Conservation (phyloP, 768 basidiomycete genomes). For the Serendipita sp. region DNA sequence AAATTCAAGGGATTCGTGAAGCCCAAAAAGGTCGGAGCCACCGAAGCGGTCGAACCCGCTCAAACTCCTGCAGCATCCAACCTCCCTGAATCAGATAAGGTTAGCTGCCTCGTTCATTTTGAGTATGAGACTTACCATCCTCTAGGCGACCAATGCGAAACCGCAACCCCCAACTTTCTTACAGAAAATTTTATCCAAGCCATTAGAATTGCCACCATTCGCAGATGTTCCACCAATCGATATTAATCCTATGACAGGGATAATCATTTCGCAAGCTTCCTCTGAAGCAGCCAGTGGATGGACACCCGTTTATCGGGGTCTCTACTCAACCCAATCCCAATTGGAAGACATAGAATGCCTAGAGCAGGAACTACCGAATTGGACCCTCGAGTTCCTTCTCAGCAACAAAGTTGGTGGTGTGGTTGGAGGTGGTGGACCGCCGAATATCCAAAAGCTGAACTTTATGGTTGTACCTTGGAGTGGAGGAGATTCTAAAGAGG, state of each 20-base stretch:
- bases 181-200: constrained; percentile 19
- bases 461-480: constrained; percentile 76
- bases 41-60: constrained; percentile 10
- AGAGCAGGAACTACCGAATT: constrained; percentile 68
- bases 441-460: constrained; percentile 51
- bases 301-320: constrained; percentile 58
- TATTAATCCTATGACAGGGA: constrained; percentile 40
- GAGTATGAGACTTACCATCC: background rate
- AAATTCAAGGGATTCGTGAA: constrained; percentile 2
- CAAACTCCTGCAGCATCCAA: constrained; percentile 18
- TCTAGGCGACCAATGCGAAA: background rate
- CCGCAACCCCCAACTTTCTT: background rate
- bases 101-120: constrained; percentile 7
- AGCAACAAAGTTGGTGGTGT: constrained; percentile 38
- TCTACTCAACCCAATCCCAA: constrained; percentile 33
- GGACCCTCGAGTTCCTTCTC: constrained; percentile 79
- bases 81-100: constrained; percentile 19
- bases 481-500: constrained; percentile 36
- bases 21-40: constrained; percentile 7
- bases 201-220: constrained; percentile 43
- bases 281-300: constrained; percentile 36
- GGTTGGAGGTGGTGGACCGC: constrained; percentile 20
- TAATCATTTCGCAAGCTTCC: constrained; percentile 69
- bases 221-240: constrained; percentile 53
- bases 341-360: constrained; percentile 37